Percentiles rank a stretch among this genome's conserved stretches.
Conservation (phyloP, 139 green algal species). For the Chlamydomonas schloesseri region DNA sequence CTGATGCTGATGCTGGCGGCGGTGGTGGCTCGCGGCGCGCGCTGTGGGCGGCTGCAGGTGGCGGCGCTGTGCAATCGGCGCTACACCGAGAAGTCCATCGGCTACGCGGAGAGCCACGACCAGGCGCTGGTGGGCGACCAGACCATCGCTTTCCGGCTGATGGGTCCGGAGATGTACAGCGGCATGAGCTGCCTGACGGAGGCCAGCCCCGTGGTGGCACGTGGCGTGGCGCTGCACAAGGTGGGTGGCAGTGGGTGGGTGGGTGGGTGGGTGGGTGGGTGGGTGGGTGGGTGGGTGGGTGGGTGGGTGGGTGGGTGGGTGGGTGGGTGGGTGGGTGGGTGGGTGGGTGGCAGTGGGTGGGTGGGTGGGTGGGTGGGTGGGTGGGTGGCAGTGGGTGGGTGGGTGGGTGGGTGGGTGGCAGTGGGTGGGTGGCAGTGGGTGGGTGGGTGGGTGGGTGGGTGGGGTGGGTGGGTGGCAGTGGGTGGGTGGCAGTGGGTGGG, state of each 20-base stretch:
- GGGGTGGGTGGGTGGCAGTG: too few relatives aligned
- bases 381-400: too few relatives aligned
- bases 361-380: too few relatives aligned
- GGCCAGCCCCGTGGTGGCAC: constrained; percentile 56
- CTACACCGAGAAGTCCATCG: constrained; percentile 86
- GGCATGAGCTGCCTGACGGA: constrained; percentile 79
- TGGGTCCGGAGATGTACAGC: constrained; percentile 88
- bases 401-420: too few relatives aligned
- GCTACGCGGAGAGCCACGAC: constrained; percentile 81
- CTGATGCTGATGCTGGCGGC: too few relatives aligned
- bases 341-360: too few relatives aligned
- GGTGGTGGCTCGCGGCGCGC: too few relatives aligned
- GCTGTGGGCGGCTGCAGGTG: too few relatives aligned
- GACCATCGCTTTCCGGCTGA: constrained; percentile 97
- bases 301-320: background rate
- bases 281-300: background rate
- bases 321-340: too few relatives aligned
- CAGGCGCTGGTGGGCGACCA: constrained; percentile 58
- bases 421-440: too few relatives aligned
- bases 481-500: too few relatives aligned
- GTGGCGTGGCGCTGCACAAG: constrained; percentile 92
- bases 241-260: constrained; percentile 41
- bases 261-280: background rate
- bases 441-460: too few relatives aligned
- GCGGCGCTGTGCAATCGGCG: constrained; percentile 89